A percentile compares a stretch with the other conserved stretches of the same genome.
Evolutionary conservation across 345 rosid genomes (phyloP).

Genomic region (Salix udensis): DNA sequence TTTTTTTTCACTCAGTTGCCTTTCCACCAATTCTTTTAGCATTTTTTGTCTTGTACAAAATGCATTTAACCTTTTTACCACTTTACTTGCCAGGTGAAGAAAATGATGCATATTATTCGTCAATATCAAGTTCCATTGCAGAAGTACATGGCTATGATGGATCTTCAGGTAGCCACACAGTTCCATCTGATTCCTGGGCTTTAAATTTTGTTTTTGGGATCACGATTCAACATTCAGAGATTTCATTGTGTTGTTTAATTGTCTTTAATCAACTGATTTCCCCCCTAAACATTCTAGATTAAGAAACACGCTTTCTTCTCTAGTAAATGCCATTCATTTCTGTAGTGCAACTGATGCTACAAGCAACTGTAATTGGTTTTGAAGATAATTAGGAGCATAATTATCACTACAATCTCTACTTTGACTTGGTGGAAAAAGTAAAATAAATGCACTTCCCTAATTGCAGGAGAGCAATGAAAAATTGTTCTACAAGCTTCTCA

Average conservation of each 20-base stretch:
- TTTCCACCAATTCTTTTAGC: neutral
- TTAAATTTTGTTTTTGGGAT: neutral
- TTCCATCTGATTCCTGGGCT: neutral
- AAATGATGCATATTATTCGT: conserved; percentile 78
- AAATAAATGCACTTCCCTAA: neutral
- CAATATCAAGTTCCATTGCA: conserved; percentile 88
- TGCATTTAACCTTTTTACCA: conserved; percentile 1
- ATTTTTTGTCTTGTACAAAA: neutral
- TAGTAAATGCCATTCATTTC: neutral
- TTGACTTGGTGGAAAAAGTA: neutral
- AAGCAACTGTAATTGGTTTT: neutral
- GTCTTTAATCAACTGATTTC: neutral
- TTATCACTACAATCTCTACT: neutral
- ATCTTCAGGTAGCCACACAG: conserved; percentile 61
- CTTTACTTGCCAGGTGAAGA: conserved; percentile 56
- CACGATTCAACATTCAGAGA: neutral
- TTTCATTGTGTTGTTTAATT: neutral
- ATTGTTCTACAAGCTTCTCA: conserved; percentile 87
- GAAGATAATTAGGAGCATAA: neutral
- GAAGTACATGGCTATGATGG: conserved; percentile 97
- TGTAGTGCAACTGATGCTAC: neutral
- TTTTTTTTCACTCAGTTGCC: neutral
- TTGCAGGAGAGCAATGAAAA: conserved; percentile 83
- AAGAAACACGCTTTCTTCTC: neutral
- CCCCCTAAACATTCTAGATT: neutral